Evolutionary conservation across 163 green algal species (phyloP).

Genomic region (Trebouxiophyceae sp.): DNA sequence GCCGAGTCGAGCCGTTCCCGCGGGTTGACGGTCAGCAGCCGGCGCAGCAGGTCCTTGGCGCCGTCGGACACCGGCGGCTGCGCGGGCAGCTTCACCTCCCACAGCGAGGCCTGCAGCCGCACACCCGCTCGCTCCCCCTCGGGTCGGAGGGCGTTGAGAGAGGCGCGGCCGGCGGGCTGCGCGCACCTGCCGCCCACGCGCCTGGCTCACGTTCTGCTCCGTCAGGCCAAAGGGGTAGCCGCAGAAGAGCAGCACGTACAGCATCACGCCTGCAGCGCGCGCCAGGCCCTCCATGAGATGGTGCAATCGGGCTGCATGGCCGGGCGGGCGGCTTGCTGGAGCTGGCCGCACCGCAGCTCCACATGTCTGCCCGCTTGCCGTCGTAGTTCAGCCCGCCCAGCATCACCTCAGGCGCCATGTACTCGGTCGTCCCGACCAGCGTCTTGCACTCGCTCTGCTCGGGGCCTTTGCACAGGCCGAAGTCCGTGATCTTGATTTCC

Average conservation of each 20-base stretch:
- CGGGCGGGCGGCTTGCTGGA: neutral
- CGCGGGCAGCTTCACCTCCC: neutral
- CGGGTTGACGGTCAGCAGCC: neutral
- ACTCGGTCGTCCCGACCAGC: neutral
- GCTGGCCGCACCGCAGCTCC: neutral
- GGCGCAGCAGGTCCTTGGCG: neutral
- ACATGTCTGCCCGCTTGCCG: no score
- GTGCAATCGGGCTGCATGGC: neutral
- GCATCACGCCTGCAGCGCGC: neutral
- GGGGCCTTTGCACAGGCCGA: neutral
- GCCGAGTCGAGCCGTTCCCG: neutral
- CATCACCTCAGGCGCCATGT: neutral
- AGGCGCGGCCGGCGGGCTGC: neutral
- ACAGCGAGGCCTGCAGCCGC: neutral
- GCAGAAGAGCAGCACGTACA: neutral
- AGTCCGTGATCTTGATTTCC: neutral
- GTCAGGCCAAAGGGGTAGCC: no score
- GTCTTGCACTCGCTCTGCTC: neutral
- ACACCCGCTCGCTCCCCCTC: no score
- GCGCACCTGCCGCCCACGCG: neutral
- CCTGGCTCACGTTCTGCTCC: no score
- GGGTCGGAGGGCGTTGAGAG: neutral
- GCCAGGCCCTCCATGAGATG: neutral
- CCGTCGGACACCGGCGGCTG: neutral
- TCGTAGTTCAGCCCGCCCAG: neutral